Evolutionary conservation across 2,329 filamentous ascomycete genomes (phyloP).

Genomic region (Hymenoscyphus infarciens): DNA sequence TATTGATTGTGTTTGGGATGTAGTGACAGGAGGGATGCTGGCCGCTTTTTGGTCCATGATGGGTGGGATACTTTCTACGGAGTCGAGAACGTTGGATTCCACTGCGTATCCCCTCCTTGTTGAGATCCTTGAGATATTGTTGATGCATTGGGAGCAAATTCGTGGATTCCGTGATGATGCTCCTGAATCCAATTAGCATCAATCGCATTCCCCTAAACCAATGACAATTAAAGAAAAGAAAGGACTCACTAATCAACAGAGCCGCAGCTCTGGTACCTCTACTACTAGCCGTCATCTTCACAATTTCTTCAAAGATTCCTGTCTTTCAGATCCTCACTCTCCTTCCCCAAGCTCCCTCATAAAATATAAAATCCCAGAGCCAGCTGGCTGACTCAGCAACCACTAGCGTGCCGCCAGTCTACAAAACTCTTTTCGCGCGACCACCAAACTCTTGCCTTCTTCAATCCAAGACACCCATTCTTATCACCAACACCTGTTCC

Average conservation of each 20-base stretch:
- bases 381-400: background rate
- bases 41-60: slow-evolving; percentile 37
- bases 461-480: slow-evolving; percentile 67
- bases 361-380: slow-evolving; percentile 7
- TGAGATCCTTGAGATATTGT: slow-evolving; percentile 9
- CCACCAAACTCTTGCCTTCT: slow-evolving; percentile 32
- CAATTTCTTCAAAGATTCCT: slow-evolving; percentile 3
- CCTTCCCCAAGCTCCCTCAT: background rate
- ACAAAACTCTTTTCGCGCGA: background rate
- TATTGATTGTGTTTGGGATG: slow-evolving; percentile 14
- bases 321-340: background rate
- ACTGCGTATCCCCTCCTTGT: slow-evolving; percentile 28
- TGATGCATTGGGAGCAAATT: slow-evolving; percentile 29
- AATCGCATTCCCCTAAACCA: background rate
- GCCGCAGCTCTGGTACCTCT: slow-evolving; percentile 51
- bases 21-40: slow-evolving; percentile 25
- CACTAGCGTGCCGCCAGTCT: background rate
- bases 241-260: slow-evolving; percentile 48
- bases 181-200: slow-evolving; percentile 13
- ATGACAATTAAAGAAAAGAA: slow-evolving; percentile 14
- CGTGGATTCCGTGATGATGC: slow-evolving; percentile 26
- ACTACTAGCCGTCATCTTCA: slow-evolving; percentile 52
- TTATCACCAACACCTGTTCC: slow-evolving; percentile 87
- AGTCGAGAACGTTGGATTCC: slow-evolving; percentile 24
- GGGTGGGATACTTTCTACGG: background rate